These are phyloP conservation scores for Elaeis guineensis DNA, from an alignment of 176 grass and related monocot species.

Conservation along the genomic window DNA sequence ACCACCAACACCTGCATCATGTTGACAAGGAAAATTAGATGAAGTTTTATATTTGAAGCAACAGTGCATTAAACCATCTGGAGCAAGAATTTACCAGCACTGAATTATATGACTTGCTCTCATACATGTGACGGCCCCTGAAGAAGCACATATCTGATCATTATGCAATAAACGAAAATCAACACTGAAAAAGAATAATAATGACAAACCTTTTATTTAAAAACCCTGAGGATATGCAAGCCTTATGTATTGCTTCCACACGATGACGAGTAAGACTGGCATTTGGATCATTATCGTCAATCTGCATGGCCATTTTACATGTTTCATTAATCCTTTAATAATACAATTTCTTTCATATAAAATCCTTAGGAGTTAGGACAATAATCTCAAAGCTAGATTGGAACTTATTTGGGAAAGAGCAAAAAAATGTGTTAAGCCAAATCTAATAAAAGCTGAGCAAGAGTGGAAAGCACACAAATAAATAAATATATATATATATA, in stretches of 20 bases:
- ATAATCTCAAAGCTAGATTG: no score
- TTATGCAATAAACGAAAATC: not conserved
- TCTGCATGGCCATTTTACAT: constrained; percentile 3
- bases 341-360: no score
- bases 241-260: constrained; percentile 53
- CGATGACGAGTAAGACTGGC: constrained; percentile 43
- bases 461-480: no score
- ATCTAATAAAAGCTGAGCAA: no score
- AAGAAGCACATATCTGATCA: not conserved
- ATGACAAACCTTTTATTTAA: constrained; percentile 59
- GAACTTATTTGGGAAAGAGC: no score
- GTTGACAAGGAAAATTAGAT: not conserved
- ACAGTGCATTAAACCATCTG: not conserved
- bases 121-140: not conserved
- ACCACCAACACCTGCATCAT: constrained; percentile 9
- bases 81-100: constrained; percentile 2
- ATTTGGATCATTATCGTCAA: constrained; percentile 22
- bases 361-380: no score
- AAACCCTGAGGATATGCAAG: constrained; percentile 56
- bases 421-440: no score
- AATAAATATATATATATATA: no score
- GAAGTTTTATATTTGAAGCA: not conserved
- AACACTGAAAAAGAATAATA: not conserved
- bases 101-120: not conserved
- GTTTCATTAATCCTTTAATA: constrained; percentile 38